These are phyloP conservation scores for Ophidiomyces ophidiicola DNA, from an alignment of 2,329 filamentous ascomycete genomes.

Conservation along the genomic window DNA sequence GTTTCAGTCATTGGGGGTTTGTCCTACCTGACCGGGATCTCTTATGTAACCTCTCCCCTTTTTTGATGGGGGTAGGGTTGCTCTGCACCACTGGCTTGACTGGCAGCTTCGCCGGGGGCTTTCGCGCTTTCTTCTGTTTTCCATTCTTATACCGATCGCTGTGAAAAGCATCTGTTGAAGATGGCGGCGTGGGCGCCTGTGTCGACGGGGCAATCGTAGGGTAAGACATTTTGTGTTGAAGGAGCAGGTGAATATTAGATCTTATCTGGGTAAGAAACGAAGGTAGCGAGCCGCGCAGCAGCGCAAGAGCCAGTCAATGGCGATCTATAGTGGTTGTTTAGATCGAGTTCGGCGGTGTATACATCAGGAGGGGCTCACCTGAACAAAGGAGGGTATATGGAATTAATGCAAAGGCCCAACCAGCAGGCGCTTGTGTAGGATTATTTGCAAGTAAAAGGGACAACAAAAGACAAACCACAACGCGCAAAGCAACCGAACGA, in stretches of 20 bases:
- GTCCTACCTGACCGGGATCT: constrained; percentile 15
- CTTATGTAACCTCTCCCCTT: constrained; percentile 14
- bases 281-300: constrained; percentile 8
- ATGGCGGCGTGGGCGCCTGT: constrained; percentile 11
- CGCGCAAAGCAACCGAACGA: constrained; percentile 1
- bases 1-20: not conserved
- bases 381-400: not conserved
- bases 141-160: constrained; percentile 9
- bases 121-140: too few species aligned
- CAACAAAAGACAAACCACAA: constrained; percentile 18
- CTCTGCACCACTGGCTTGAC: constrained; percentile 8
- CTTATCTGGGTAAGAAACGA: not conserved
- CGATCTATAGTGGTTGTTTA: too few species aligned
- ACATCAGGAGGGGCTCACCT: too few species aligned
- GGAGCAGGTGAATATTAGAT: not conserved
- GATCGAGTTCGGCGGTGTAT: too few species aligned
- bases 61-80: constrained; percentile 2
- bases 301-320: constrained; percentile 11
- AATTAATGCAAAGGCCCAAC: constrained; percentile 1
- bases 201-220: constrained; percentile 16
- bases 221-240: constrained; percentile 15
- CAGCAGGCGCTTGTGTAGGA: constrained; percentile 3
- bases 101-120: constrained; percentile 6
- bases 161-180: constrained; percentile 11
- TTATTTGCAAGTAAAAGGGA: constrained; percentile 16